phyloP scores from a whole-genome alignment of 2,329 filamentous ascomycete species.

The Colletotrichum incanum region DNA sequence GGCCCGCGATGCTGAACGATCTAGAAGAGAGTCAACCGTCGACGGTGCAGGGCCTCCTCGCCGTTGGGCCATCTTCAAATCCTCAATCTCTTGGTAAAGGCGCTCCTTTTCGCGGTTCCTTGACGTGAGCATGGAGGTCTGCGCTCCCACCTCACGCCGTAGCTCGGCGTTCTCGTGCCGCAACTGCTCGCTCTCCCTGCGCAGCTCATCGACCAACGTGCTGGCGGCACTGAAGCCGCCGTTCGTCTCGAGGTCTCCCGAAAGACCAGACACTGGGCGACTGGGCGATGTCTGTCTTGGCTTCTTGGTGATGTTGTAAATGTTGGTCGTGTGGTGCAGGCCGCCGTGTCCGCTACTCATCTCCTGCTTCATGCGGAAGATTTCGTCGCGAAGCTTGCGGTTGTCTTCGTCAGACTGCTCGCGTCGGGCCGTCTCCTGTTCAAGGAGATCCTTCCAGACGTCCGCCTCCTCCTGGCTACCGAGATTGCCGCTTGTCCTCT shows the following conservation, averaged over 20 bases:
- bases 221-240: constrained; percentile 71
- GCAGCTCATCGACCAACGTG: constrained; percentile 83
- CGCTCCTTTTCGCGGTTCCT: constrained; percentile 95
- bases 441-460: constrained; percentile 95
- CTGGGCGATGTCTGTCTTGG: constrained; percentile 64
- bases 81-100: constrained; percentile 96
- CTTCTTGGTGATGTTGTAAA: constrained; percentile 76
- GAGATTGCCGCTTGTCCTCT: constrained; percentile 64
- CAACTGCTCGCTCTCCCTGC: constrained; percentile 79
- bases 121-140: constrained; percentile 97
- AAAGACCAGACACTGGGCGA: constrained; percentile 66
- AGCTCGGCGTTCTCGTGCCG: constrained; percentile 94
- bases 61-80: constrained; percentile 90
- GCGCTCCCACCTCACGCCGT: constrained; percentile 91
- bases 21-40: constrained; percentile 90
- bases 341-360: constrained; percentile 55
- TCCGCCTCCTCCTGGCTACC: constrained; percentile 78
- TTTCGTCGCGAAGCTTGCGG: constrained; percentile 85
- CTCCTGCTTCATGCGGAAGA: constrained; percentile 80
- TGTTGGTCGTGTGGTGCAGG: constrained; percentile 75
- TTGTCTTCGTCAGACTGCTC: constrained; percentile 95
- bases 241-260: constrained; percentile 66
- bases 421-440: constrained; percentile 89
- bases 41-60: constrained; percentile 75
- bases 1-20: constrained; percentile 92